phyloP scores from a whole-genome alignment of 495 filamentous ascomycete species.

The Cenococcum geophilum region DNA sequence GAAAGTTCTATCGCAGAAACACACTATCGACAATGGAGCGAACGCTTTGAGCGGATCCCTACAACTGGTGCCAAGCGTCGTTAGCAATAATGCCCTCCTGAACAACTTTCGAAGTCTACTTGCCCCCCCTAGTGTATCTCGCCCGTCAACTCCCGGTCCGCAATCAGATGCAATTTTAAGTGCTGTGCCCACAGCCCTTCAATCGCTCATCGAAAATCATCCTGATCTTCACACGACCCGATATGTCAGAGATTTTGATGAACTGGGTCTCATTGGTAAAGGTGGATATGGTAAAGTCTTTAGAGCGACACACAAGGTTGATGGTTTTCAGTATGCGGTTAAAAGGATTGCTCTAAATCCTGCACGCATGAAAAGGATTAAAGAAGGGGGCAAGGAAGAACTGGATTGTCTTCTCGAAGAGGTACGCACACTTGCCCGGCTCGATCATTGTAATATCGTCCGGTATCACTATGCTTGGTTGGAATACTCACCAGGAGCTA shows the following conservation, averaged over 20 bases:
- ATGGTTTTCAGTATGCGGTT: conserved; percentile 40
- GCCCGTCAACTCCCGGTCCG: neutral
- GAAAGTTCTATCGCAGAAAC: neutral
- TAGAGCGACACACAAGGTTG: conserved; percentile 37
- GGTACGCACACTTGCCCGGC: conserved; percentile 32
- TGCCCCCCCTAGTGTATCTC: neutral
- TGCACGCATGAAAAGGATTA: conserved; percentile 26
- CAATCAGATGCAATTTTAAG: neutral
- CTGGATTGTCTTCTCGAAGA: conserved; percentile 38
- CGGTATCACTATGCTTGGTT: conserved; percentile 40
- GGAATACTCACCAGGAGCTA: conserved; percentile 25
- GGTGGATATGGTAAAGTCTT: conserved; percentile 45
- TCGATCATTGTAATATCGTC: conserved; percentile 40
- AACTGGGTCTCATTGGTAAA: conserved; percentile 37
- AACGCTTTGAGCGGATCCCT: neutral
- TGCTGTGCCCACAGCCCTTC: conserved; percentile 4
- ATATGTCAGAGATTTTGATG: conserved; percentile 34
- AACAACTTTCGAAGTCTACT: neutral
- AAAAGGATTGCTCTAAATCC: conserved; percentile 40
- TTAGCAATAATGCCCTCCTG: neutral
- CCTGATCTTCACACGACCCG: conserved; percentile 23
- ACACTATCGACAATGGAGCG: neutral
- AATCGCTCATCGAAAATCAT: conserved; percentile 17
- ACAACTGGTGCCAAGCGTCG: neutral
- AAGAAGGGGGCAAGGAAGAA: conserved; percentile 28